Conservation (phyloP, 441 rosid species). For the Euphorbia corollata region DNA sequence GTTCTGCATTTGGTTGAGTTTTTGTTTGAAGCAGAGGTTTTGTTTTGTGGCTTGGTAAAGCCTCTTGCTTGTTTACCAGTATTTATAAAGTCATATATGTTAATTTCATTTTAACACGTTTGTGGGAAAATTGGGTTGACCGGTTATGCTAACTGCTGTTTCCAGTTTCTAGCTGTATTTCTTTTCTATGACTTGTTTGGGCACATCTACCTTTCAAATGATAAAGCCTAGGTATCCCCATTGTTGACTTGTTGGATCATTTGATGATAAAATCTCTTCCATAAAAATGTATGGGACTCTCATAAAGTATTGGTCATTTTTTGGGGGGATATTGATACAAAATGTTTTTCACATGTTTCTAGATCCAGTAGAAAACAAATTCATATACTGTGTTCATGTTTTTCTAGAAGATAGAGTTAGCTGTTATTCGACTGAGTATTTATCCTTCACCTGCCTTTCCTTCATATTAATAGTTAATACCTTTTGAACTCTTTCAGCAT, state of each 20-base stretch:
- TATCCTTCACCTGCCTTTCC: slow-evolving; percentile 3
- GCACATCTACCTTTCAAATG: slow-evolving; percentile 10
- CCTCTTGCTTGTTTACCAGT: neutral
- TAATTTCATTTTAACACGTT: neutral
- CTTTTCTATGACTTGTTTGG: neutral
- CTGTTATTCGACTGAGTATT: neutral
- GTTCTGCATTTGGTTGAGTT: neutral
- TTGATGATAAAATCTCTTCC: neutral
- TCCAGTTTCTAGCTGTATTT: slow-evolving; percentile 10
- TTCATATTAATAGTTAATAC: neutral
- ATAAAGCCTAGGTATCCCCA: neutral
- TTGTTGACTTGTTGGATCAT: slow-evolving; percentile 4
- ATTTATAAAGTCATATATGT: slow-evolving; percentile 1
- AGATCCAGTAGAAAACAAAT: neutral
- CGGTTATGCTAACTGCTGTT: neutral
- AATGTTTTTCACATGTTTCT: neutral
- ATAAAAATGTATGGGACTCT: neutral
- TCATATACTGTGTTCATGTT: neutral
- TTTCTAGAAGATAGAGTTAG: neutral
- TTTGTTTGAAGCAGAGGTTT: neutral
- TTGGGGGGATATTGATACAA: neutral
- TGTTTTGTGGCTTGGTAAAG: neutral
- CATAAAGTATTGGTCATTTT: neutral
- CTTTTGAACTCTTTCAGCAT: neutral
- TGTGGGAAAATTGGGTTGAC: neutral